Conservation (phyloP, 2,329 filamentous ascomycete species). For the Hymenoscyphus fraxineus region DNA sequence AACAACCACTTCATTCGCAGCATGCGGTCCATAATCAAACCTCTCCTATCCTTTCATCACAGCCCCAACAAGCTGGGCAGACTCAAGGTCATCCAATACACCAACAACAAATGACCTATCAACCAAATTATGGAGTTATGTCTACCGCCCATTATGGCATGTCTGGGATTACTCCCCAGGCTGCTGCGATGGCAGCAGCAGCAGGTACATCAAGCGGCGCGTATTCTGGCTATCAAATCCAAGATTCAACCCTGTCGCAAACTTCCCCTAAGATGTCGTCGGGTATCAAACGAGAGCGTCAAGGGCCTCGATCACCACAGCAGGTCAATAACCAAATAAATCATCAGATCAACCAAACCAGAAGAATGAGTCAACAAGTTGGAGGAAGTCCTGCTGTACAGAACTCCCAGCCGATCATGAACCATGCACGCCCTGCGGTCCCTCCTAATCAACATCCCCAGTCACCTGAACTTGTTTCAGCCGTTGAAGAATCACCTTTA, state of each 20-base stretch:
- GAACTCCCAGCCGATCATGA: slow-evolving; percentile 73
- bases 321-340: slow-evolving; percentile 56
- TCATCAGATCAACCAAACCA: slow-evolving; percentile 49
- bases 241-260: slow-evolving; percentile 64
- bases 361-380: slow-evolving; percentile 66
- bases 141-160: slow-evolving; percentile 79
- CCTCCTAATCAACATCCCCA: slow-evolving; percentile 64
- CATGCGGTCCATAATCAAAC: slow-evolving; percentile 58
- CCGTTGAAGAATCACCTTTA: slow-evolving; percentile 83
- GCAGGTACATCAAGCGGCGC: slow-evolving; percentile 81
- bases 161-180: slow-evolving; percentile 66
- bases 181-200: slow-evolving; percentile 87
- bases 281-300: slow-evolving; percentile 65
- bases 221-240: slow-evolving; percentile 62
- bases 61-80: slow-evolving; percentile 66
- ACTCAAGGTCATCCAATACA: slow-evolving; percentile 57
- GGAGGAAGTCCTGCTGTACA: slow-evolving; percentile 72
- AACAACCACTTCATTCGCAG: slow-evolving; percentile 63
- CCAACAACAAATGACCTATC: slow-evolving; percentile 68
- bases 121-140: slow-evolving; percentile 73
- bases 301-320: slow-evolving; percentile 67
- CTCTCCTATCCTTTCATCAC: slow-evolving; percentile 76
- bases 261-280: slow-evolving; percentile 74
- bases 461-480: slow-evolving; percentile 74
- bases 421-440: slow-evolving; percentile 55